Base-by-base conservation (phyloP, 2,329 filamentous ascomycete species). In the Acrocalymma vagum region DNA sequence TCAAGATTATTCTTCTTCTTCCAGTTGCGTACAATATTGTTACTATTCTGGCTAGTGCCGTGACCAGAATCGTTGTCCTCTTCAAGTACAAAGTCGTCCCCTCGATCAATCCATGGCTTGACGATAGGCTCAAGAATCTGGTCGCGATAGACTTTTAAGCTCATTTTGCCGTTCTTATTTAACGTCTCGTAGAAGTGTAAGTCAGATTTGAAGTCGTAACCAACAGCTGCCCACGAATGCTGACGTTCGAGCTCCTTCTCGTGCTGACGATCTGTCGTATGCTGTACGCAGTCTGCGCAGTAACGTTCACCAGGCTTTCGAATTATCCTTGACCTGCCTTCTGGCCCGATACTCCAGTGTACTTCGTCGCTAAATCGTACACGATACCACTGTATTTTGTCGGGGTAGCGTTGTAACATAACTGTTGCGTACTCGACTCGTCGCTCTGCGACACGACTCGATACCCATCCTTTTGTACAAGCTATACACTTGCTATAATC, bases 61-160 rank as follows among this genome's bases (percentile, higher is more conserved):
- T 46, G 38, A 22, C 43, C 28, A 28, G 30, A 30, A 29, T 50
- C 46, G 21, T 30, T 30, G 25, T 46, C 42, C 25, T 46, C 45
- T 24, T 49, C 27, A 29, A 49, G 42, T 15, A 43, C 22, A 43
- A 43, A 37, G 17, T 16, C 8, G 5, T 29, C 22, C 6, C 30
- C 17, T 4, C 27, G 9, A 6, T 37, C 16, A 29, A 40, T 14
- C 30, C 27, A 46, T 17, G 43, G 43, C 30, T 42, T 42, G 14
- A 46, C 38, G 17, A 42, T 24, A 29, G 38, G 38, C 23, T 46
- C 29, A 25, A 46, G 43, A 21, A 46, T 46, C 18, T 42, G 28
- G 22, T 32, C 18, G 15, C 31, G 37, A 24, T 46, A 46, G 9
- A 14, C 38, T 5, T 23, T 9, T 22, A 32, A 23, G 5, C 26